Evolutionary conservation across 305 asterid species (phyloP).

Genomic region (Stenogyne calaminthoides): DNA sequence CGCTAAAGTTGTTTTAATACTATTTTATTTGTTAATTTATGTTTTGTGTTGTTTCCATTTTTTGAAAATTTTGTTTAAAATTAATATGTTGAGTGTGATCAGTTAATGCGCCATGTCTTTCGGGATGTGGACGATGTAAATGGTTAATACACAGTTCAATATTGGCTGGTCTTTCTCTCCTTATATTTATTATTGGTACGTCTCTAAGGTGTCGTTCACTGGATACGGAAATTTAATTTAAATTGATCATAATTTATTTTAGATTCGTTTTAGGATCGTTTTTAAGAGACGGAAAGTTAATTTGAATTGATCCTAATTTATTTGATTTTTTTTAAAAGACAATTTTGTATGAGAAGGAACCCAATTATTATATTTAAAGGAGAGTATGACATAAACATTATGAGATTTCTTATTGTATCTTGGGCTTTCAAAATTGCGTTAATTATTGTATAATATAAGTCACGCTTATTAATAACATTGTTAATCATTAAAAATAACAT

Average conservation of each 20-base stretch:
- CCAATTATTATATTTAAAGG: no score
- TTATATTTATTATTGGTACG: no score
- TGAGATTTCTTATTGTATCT: no score
- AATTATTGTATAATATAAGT: no score
- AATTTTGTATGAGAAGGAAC: no score
- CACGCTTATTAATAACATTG: no score
- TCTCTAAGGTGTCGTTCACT: neutral
- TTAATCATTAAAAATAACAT: no score
- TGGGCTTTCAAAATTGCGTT: no score
- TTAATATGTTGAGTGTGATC: constrained; percentile 21
- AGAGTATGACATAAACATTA: no score
- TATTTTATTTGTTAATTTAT: neutral
- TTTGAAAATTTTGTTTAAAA: neutral
- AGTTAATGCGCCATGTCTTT: constrained; percentile 36
- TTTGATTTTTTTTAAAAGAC: neutral
- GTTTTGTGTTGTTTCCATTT: neutral
- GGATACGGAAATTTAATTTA: neutral
- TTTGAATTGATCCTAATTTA: no score
- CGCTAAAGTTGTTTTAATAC: neutral
- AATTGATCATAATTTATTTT: neutral
- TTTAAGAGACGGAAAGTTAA: no score
- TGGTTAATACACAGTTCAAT: constrained; percentile 27
- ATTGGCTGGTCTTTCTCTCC: constrained; percentile 13
- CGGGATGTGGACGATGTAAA: constrained; percentile 28
- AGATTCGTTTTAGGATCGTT: no score